Percentiles rank a stretch among this genome's conserved stretches.
Conservation (phyloP, 495 filamentous ascomycete genomes). For the Aspergillus wentii region DNA sequence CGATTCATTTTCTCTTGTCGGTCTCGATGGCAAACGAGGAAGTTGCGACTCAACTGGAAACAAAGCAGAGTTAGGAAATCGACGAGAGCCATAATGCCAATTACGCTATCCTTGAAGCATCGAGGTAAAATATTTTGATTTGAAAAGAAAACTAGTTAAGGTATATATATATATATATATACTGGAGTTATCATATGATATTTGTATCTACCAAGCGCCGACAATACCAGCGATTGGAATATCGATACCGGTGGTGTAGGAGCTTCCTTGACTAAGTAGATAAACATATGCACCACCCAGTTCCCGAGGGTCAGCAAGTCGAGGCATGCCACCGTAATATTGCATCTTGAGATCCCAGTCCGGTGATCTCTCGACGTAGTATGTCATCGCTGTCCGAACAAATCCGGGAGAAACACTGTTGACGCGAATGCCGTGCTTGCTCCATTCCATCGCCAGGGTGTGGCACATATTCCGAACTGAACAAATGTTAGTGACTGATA, state of each 20-base stretch:
- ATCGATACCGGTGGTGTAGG: slow-evolving; percentile 33
- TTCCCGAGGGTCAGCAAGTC: slow-evolving; percentile 32
- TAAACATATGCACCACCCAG: slow-evolving; percentile 40
- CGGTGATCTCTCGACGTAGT: slow-evolving; percentile 31
- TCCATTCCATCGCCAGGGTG: slow-evolving; percentile 45
- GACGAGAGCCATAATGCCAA: too few species aligned
- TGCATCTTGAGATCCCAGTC: slow-evolving; percentile 40
- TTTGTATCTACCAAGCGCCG: slow-evolving; percentile 39
- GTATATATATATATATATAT: too few species aligned
- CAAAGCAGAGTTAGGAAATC: too few species aligned
- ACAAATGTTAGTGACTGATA: neutral
- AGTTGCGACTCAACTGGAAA: too few species aligned
- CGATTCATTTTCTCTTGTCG: too few species aligned
- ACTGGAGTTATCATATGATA: too few species aligned
- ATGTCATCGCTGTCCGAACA: slow-evolving; percentile 35
- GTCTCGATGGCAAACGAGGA: too few species aligned
- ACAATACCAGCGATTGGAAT: slow-evolving; percentile 39
- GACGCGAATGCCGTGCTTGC: slow-evolving; percentile 40
- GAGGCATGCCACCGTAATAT: slow-evolving; percentile 42
- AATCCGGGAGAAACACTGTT: slow-evolving; percentile 36
- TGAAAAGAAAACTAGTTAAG: too few species aligned
- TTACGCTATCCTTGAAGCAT: too few species aligned
- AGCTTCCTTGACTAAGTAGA: slow-evolving; percentile 25
- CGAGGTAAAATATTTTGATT: too few species aligned
- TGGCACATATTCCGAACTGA: slow-evolving; percentile 29